Percentiles rank a stretch among this genome's conserved stretches.
phyloP scores from a whole-genome alignment of 139 green algal species.

The Chlamydomonas sp. region DNA sequence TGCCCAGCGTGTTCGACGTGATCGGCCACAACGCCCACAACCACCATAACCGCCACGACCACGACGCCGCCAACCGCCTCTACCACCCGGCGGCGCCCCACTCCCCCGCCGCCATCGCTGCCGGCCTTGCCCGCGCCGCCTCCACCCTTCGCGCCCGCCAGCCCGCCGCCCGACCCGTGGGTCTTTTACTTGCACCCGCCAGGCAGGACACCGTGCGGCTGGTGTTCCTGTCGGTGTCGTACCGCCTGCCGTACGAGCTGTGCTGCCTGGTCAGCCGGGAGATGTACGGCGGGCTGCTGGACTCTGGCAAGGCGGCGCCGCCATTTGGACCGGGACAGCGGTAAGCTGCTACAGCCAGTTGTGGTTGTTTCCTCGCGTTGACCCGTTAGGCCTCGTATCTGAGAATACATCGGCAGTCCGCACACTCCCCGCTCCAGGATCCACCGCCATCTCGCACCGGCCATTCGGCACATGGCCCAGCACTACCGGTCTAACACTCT shows the following conservation, averaged over 20 bases:
- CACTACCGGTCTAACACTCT: neutral
- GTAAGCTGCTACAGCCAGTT: too few relatives aligned
- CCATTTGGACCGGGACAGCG: too few relatives aligned
- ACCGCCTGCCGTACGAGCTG: conserved; percentile 17
- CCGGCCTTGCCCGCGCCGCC: too few relatives aligned
- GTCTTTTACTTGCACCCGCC: neutral
- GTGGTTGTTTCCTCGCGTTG: too few relatives aligned
- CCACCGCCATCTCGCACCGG: too few relatives aligned
- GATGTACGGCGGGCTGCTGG: conserved; percentile 17
- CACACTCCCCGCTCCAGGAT: too few relatives aligned
- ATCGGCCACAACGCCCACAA: neutral
- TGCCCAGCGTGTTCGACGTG: conserved; percentile 10
- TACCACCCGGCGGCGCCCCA: neutral
- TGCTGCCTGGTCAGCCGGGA: conserved; percentile 4
- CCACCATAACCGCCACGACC: neutral
- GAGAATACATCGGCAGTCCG: too few relatives aligned
- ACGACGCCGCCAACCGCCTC: neutral
- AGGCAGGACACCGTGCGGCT: neutral
- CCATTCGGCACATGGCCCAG: too few relatives aligned
- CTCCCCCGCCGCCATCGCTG: neutral
- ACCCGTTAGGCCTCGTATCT: too few relatives aligned
- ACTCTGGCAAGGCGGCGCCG: neutral
- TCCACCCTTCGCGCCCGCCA: too few relatives aligned
- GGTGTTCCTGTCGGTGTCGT: conserved; percentile 27
- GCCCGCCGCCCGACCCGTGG: too few relatives aligned